Evolutionary conservation across 371 early-diverging fungal species (phyloP), one percentile per base, ranked within the genome.

Genomic region (Syncephalastrum sp.): DNA sequence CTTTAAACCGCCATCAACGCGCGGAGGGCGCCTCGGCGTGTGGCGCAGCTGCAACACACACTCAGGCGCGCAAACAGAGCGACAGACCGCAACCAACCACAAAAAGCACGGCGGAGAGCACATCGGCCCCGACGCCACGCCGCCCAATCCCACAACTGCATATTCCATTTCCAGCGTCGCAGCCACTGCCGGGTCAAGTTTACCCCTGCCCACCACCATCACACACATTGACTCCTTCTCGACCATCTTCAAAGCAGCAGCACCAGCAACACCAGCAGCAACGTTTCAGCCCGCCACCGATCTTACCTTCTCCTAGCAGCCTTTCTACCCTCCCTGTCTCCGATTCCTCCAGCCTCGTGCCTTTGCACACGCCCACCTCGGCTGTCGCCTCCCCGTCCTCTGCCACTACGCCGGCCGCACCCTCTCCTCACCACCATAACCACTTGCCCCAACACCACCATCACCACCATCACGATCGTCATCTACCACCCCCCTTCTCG

Each of bases 1-100:
- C 88, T 13, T 65, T 89, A n/a, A 86, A 85, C 67, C 69, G 90
- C 12, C 90, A 89, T 57, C 75, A 77, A 61, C 82, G 86, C 27
- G 77, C 85, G 3, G 89, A 87, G 57, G 77, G 81, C 61, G 79
- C 80, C 49, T 75, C 77, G 25, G 77, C 81, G 29, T 84, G 83
- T 67, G 58, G 53, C 25, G 56, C 52, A 33, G 53, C 38, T 23
- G 15, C 27, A 17, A 38, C 60, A 46, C 23, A 43, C 48, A 50
- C 43, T 53, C 50, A 25, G 48, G 56, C 43, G 27, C 15, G 55
- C 42, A 51, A 45, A 50, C 16, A 47, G 41, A 23, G 38, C 43
- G 56, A 45, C 25, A 46, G 29, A 6, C 6, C 56, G 6, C 24
- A 10, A 55, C 17, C 52, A 44, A 38, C 54, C 16, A 17, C 57